These are phyloP conservation scores for Pythium biforme DNA, from an alignment of 352 stramenopile genomes.

Conservation along the genomic window DNA sequence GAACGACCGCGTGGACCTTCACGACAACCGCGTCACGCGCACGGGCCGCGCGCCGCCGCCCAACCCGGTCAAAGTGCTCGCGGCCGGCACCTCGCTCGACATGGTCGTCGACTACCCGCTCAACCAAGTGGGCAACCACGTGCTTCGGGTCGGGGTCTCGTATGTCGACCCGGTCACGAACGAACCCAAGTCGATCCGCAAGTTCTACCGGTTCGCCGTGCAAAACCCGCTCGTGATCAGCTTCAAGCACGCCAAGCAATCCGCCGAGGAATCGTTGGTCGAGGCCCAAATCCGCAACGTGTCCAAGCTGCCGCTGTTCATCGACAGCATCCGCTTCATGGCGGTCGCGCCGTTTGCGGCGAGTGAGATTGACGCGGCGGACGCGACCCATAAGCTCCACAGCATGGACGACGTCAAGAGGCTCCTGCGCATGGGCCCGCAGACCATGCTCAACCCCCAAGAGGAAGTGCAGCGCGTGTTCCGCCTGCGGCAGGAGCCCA, in stretches of 20 bases:
- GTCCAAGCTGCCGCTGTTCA: conserved; percentile 73
- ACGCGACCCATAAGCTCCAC: conserved; percentile 5
- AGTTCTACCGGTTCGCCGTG: conserved; percentile 91
- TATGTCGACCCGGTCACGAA: conserved; percentile 74
- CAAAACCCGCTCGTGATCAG: conserved; percentile 87
- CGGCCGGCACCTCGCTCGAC: conserved; percentile 76
- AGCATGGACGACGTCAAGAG: conserved; percentile 14
- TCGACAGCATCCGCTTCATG: conserved; percentile 82
- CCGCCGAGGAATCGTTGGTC: conserved; percentile 52
- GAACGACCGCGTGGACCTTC: conserved; percentile 76
- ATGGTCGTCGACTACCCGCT: conserved; percentile 92
- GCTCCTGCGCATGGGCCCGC: conserved; percentile 36
- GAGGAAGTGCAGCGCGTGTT: conserved; percentile 83
- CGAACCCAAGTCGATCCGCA: conserved; percentile 85
- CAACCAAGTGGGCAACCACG: conserved; percentile 86
- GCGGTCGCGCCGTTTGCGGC: conserved; percentile 55
- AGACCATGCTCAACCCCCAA: conserved; percentile 73
- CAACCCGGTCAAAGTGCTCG: conserved; percentile 76
- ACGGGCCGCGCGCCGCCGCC: conserved; percentile 62
- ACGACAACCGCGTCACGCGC: conserved; percentile 70
- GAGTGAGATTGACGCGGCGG: conserved; percentile 33
- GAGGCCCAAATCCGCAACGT: conserved; percentile 85
- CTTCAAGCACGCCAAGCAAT: conserved; percentile 70
- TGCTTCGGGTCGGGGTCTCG: conserved; percentile 75
- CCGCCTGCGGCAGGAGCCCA: conserved; percentile 39